Evolutionary conservation across 805 yeast species (phyloP).

Genomic region (Saccharomycopsis olivae): DNA sequence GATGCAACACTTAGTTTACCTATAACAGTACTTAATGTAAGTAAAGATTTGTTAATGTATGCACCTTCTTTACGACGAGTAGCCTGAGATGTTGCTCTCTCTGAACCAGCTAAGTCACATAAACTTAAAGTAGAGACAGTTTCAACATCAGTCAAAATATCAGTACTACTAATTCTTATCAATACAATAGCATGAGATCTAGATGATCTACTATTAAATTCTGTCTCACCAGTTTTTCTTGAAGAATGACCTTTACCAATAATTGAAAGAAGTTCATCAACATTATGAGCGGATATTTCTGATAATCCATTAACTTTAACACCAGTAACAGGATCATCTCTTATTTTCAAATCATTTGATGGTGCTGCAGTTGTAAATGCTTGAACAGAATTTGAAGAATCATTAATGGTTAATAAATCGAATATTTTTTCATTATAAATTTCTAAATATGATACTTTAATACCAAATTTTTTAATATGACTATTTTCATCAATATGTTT

Average conservation of each 20-base stretch:
- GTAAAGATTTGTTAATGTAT: conserved; percentile 78
- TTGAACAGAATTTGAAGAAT: conserved; percentile 18
- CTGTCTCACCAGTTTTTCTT: conserved; percentile 80
- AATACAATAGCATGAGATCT: conserved; percentile 87
- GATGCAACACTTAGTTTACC: conserved; percentile 49
- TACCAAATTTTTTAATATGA: conserved; percentile 28
- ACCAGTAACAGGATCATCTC: conserved; percentile 69
- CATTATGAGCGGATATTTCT: conserved; percentile 44
- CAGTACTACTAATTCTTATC: conserved; percentile 42
- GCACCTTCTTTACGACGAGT: conserved; percentile 93
- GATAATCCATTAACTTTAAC: conserved; percentile 66
- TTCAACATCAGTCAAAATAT: conserved; percentile 28
- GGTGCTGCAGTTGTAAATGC: conserved; percentile 13
- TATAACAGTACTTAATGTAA: conserved; percentile 89
- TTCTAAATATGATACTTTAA: conserved; percentile 68
- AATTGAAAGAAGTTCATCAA: conserved; percentile 48
- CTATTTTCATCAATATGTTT: conserved; percentile 27
- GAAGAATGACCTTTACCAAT: conserved; percentile 62
- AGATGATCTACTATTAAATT: conserved; percentile 77
- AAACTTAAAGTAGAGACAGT: conserved; percentile 58
- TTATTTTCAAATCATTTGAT: conserved; percentile 48
- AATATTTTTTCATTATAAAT: conserved; percentile 81
- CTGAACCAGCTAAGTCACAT: conserved; percentile 97
- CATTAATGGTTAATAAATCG: conserved; percentile 52
- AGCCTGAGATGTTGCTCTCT: conserved; percentile 49